These are phyloP conservation scores for Protomyces pachydermus DNA, from an alignment of 1,139 yeast species.

Conservation along the genomic window DNA sequence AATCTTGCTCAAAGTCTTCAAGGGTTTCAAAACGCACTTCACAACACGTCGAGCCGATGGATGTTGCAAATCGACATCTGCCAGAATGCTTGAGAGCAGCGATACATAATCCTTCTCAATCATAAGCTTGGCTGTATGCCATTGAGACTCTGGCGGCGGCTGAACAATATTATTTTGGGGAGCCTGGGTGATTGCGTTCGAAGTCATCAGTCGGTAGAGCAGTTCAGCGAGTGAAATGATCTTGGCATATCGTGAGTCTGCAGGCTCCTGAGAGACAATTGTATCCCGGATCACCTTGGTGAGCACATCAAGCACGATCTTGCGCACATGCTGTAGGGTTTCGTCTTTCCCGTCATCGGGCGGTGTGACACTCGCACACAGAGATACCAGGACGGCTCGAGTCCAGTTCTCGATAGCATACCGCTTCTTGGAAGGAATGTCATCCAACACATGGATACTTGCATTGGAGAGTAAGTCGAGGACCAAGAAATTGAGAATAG, in stretches of 20 bases:
- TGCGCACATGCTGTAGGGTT: conserved; percentile 46
- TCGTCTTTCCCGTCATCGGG: conserved; percentile 38
- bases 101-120: conserved; percentile 62
- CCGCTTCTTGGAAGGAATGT: conserved; percentile 40
- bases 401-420: conserved; percentile 38
- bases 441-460: conserved; percentile 40
- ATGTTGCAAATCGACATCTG: conserved; percentile 64
- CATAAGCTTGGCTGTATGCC: conserved; percentile 53
- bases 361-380: conserved; percentile 61
- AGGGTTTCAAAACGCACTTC: conserved; percentile 54
- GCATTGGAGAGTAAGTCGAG: conserved; percentile 67
- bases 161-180: background rate
- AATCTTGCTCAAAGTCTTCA: conserved; percentile 56
- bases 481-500: conserved; percentile 69
- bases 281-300: conserved; percentile 57
- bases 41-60: conserved; percentile 61
- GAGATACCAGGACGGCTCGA: conserved; percentile 36
- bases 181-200: conserved; percentile 26
- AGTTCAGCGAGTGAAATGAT: conserved; percentile 56
- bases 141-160: conserved; percentile 33
- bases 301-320: conserved; percentile 67
- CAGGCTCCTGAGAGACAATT: conserved; percentile 38
- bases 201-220: conserved; percentile 37
- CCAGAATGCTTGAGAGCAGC: conserved; percentile 53
- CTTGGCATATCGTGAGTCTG: conserved; percentile 50